A percentile compares a stretch with the other conserved stretches of the same genome.
phyloP scores from a whole-genome alignment of 345 rosid genomes.

The Adansonia digitata region DNA sequence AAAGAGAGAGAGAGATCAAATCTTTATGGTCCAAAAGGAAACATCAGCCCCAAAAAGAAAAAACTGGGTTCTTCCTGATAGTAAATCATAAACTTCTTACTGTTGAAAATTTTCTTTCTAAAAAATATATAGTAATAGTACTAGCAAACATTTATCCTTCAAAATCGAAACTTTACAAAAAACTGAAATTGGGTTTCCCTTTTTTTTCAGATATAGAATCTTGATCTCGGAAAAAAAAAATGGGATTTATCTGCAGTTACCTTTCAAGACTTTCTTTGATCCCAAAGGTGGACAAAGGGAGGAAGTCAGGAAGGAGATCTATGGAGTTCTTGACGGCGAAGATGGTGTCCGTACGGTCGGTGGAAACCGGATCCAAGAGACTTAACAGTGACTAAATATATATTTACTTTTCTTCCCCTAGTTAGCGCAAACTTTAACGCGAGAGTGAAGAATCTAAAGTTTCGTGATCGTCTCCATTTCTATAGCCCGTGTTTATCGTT shows the following conservation, averaged over 20 bases:
- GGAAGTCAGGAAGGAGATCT: background rate
- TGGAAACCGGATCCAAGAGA: background rate
- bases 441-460: constrained; percentile 7
- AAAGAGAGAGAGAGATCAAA: background rate
- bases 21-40: background rate
- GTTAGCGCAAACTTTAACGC: background rate
- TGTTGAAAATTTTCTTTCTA: background rate
- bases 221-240: background rate
- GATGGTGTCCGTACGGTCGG: background rate
- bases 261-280: background rate
- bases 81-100: background rate
- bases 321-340: background rate
- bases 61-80: background rate
- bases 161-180: background rate
- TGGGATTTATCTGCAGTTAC: background rate
- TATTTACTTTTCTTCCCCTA: background rate
- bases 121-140: background rate
- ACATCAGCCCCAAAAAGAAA: background rate
- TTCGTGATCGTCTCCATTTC: background rate
- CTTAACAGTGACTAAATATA: background rate
- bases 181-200: background rate
- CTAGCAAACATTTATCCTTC: background rate
- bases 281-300: background rate
- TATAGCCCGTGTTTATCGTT: background rate
- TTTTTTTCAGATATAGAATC: background rate